Evolutionary conservation across 805 yeast species (phyloP).

Genomic region (Wickerhamiella bombiphila): DNA sequence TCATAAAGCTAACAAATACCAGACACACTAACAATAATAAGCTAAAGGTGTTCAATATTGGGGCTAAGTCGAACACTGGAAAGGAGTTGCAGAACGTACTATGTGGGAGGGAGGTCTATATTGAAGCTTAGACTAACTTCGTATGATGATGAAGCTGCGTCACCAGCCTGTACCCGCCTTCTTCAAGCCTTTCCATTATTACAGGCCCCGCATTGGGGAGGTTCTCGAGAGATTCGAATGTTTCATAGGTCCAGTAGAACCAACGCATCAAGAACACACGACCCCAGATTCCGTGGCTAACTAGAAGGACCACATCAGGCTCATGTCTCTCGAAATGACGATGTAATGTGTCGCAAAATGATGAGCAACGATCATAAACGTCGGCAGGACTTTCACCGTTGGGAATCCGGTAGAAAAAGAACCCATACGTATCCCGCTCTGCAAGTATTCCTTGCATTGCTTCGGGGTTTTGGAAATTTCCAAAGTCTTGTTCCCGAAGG

Average conservation of each 20-base stretch:
- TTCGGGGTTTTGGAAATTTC: constrained; percentile 67
- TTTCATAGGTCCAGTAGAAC: constrained; percentile 87
- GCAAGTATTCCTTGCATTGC: constrained; percentile 65
- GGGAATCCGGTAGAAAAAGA: constrained; percentile 77
- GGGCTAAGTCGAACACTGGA: no score
- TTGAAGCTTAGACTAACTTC: no score
- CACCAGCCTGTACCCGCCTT: constrained; percentile 37
- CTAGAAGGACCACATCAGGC: constrained; percentile 70
- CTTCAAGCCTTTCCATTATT: constrained; percentile 49
- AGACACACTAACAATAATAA: no score
- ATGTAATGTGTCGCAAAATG: constrained; percentile 75
- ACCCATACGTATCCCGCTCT: constrained; percentile 78
- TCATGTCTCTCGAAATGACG: constrained; percentile 55
- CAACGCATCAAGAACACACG: constrained; percentile 87
- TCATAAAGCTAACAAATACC: no score
- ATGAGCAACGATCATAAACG: constrained; percentile 80
- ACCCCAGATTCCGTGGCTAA: constrained; percentile 90
- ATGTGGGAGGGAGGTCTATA: no score
- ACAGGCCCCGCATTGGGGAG: constrained; percentile 75
- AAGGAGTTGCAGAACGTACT: no score
- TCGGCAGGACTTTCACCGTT: constrained; percentile 95
- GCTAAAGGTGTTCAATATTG: no score
- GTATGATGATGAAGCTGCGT: constrained; percentile 53
- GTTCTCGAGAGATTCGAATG: constrained; percentile 69
- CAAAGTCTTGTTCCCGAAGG: constrained; percentile 89